Conservation (phyloP, 2,329 filamentous ascomycete species). For the Ramularia collo-cygni region DNA sequence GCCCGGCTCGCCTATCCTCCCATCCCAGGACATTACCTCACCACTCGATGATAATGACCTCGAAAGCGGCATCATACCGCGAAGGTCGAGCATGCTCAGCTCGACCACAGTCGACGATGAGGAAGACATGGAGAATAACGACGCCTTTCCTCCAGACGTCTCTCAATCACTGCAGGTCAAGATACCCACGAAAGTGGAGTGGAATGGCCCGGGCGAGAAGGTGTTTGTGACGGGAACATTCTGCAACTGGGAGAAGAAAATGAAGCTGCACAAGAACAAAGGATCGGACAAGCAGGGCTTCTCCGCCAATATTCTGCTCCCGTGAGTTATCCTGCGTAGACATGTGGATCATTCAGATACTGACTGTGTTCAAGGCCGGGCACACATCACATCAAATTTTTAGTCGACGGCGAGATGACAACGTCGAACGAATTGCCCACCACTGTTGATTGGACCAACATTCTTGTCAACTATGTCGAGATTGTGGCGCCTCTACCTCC, state of each 20-base stretch:
- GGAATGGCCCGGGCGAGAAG: slow-evolving; percentile 71
- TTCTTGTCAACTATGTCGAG: slow-evolving; percentile 97
- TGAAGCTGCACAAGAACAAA: slow-evolving; percentile 66
- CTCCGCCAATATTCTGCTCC: slow-evolving; percentile 71
- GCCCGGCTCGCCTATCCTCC: slow-evolving; percentile 82
- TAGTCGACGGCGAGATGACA: slow-evolving; percentile 89
- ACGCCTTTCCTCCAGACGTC: slow-evolving; percentile 57
- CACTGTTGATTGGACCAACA: slow-evolving; percentile 95
- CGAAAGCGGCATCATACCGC: slow-evolving; percentile 46
- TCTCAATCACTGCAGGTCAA: slow-evolving; percentile 65
- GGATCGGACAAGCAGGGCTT: slow-evolving; percentile 51
- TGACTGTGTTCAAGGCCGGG: slow-evolving; percentile 49
- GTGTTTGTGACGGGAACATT: slow-evolving; percentile 97
- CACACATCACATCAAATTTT: slow-evolving; percentile 93
- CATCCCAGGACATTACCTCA: slow-evolving; percentile 57
- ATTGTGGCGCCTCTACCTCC: slow-evolving; percentile 42
- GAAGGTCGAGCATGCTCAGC: slow-evolving; percentile 49
- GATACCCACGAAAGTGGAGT: slow-evolving; percentile 79
- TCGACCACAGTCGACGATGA: slow-evolving; percentile 62
- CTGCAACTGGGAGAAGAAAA: slow-evolving; percentile 95
- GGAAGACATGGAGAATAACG: slow-evolving; percentile 53
- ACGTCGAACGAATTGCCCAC: slow-evolving; percentile 83
- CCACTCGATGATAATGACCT: slow-evolving; percentile 37
- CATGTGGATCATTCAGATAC: too few species aligned
- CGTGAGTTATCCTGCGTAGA: slow-evolving; percentile 27